A percentile compares a stretch with the other conserved stretches of the same genome.
Evolutionary conservation across 805 yeast genomes (phyloP).

Genomic region (Teunomyces barrocoloradensis): DNA sequence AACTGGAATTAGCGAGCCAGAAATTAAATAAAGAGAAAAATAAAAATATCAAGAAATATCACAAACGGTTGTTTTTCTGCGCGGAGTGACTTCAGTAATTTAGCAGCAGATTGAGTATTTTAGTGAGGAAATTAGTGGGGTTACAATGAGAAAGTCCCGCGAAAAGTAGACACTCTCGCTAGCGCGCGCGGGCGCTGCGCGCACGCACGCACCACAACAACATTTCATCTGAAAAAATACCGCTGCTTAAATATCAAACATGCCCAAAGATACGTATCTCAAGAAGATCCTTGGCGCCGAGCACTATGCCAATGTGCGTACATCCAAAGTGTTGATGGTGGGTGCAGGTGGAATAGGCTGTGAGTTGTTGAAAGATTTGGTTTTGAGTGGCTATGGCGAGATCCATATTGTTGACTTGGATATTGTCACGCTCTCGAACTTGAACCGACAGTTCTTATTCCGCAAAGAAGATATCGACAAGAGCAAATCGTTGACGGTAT

Average conservation of each 20-base stretch:
- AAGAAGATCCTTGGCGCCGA: conserved; percentile 44
- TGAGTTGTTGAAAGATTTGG: conserved; percentile 78
- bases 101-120: too few species aligned
- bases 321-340: conserved; percentile 67
- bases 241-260: conserved; percentile 5
- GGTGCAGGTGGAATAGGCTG: conserved; percentile 99
- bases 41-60: too few species aligned
- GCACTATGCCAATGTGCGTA: conserved; percentile 23
- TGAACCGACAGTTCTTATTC: conserved; percentile 91
- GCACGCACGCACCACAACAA: too few species aligned
- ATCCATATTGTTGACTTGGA: conserved; percentile 93
- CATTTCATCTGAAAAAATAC: too few species aligned
- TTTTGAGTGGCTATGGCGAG: conserved; percentile 78
- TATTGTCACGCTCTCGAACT: conserved; percentile 87
- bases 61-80: too few species aligned
- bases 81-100: too few species aligned
- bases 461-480: conserved; percentile 86
- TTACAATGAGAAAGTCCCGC: too few species aligned
- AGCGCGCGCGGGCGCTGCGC: too few species aligned
- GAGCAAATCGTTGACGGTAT: conserved; percentile 83
- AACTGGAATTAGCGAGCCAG: too few species aligned
- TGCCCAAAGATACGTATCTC: conserved; percentile 43
- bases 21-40: too few species aligned
- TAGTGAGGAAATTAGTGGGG: too few species aligned
- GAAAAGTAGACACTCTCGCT: too few species aligned